phyloP scores from a whole-genome alignment of 768 basidiomycete species.

The Mycena galericulata region DNA sequence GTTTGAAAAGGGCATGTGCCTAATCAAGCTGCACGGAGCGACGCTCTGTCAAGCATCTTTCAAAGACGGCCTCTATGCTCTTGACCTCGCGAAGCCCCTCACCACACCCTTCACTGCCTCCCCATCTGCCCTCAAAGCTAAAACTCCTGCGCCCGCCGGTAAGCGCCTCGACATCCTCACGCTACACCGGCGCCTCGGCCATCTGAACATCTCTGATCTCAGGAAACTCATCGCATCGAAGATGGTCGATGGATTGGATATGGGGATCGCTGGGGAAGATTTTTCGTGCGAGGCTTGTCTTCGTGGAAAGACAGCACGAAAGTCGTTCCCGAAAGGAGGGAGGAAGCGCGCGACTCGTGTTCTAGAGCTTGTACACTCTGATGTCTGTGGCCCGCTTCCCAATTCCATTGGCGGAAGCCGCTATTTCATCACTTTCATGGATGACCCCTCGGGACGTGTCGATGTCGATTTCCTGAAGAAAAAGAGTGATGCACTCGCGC shows the following conservation, averaged over 20 bases:
- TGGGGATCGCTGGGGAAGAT: conserved; percentile 3
- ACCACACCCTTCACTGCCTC: background rate
- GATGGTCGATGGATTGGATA: conserved; percentile 8
- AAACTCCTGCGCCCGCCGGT: background rate
- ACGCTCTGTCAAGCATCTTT: background rate
- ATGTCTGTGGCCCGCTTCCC: background rate
- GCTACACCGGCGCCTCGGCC: conserved; percentile 5
- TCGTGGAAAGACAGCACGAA: background rate
- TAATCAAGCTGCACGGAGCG: background rate
- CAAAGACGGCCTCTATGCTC: conserved; percentile 10
- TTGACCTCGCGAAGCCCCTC: background rate
- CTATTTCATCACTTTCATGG: conserved; percentile 11
- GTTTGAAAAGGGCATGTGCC: background rate
- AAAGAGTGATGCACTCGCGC: background rate
- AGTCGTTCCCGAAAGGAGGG: background rate
- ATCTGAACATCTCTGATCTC: conserved; percentile 9
- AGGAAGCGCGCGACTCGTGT: conserved; percentile 1
- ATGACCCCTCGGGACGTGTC: background rate
- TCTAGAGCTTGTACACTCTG: conserved; percentile 15
- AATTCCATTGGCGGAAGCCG: conserved; percentile 4
- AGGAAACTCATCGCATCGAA: conserved; percentile 1
- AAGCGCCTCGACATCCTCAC: conserved; percentile 11
- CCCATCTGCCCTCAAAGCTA: background rate
- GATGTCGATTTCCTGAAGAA: background rate
- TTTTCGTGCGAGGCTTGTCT: conserved; percentile 1